A percentile compares a stretch with the other conserved stretches of the same genome.
These are phyloP conservation scores for Cornus controversa DNA, from an alignment of 148 eudicot species.

Conservation along the genomic window DNA sequence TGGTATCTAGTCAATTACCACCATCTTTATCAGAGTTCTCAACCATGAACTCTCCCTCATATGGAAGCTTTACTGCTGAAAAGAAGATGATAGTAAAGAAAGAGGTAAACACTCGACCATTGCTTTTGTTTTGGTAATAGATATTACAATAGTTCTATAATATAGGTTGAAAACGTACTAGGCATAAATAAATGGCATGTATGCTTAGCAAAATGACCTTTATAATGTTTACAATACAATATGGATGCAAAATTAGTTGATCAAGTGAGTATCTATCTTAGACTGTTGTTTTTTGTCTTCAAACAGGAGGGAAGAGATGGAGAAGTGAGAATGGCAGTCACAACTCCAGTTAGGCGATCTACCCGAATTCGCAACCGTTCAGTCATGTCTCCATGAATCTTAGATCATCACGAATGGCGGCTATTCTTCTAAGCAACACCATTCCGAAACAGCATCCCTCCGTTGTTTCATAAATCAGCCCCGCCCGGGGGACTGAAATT, in stretches of 20 bases:
- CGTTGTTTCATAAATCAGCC: slow-evolving; percentile 31
- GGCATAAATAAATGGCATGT: no score
- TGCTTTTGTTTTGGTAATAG: background rate
- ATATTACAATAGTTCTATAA: background rate
- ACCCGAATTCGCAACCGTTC: slow-evolving; percentile 44
- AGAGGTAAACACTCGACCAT: slow-evolving; percentile 24
- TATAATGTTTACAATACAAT: background rate
- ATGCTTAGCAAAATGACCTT: no score
- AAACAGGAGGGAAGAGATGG: slow-evolving; percentile 33
- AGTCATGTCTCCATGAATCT: slow-evolving; percentile 46
- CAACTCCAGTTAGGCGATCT: slow-evolving; percentile 62
- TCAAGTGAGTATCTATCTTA: background rate
- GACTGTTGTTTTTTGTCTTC: background rate
- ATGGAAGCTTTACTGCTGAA: slow-evolving; percentile 35
- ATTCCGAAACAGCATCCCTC: slow-evolving; percentile 26
- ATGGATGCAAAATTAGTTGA: background rate
- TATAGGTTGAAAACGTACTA: no score
- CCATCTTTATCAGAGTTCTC: slow-evolving; percentile 13
- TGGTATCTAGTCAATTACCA: slow-evolving; percentile 9
- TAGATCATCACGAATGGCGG: background rate
- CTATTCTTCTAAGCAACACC: background rate
- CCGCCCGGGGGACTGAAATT: background rate
- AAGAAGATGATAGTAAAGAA: slow-evolving; percentile 31
- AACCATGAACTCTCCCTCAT: slow-evolving; percentile 24
- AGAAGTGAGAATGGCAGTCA: slow-evolving; percentile 19